Conservation (phyloP, 106 monocot genomes). For the Ottelia alismoides region DNA sequence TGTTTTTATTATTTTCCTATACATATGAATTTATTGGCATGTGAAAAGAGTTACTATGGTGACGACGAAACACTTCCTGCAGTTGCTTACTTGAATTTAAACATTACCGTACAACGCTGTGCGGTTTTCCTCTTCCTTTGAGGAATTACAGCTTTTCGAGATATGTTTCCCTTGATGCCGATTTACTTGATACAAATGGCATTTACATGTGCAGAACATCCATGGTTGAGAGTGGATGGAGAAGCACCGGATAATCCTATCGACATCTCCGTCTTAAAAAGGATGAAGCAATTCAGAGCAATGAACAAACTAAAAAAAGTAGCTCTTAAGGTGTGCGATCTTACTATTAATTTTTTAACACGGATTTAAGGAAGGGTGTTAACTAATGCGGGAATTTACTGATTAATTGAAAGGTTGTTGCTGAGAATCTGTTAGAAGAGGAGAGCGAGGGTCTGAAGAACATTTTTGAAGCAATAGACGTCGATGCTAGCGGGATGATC, state of each 20-base stretch:
- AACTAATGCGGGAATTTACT: no score
- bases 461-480: conserved; percentile 70
- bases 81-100: no score
- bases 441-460: conserved; percentile 72
- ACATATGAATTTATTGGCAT: no score
- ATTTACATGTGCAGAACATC: conserved; percentile 22
- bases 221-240: conserved; percentile 21
- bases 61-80: no score
- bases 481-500: conserved; percentile 60
- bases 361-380: no score
- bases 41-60: no score
- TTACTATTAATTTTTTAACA: background rate
- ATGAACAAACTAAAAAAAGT: conserved; percentile 29
- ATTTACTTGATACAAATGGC: no score
- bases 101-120: no score
- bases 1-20: no score
- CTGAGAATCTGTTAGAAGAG: conserved; percentile 75
- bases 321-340: conserved; percentile 12
- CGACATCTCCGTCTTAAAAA: conserved; percentile 15
- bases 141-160: no score
- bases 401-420: conserved; percentile 82
- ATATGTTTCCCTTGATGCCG: no score
- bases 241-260: conserved; percentile 24
- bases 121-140: no score
- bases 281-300: conserved; percentile 29